Evolutionary conservation across 371 early-diverging fungal genomes (phyloP).

Genomic region (Blakeslea trispora): DNA sequence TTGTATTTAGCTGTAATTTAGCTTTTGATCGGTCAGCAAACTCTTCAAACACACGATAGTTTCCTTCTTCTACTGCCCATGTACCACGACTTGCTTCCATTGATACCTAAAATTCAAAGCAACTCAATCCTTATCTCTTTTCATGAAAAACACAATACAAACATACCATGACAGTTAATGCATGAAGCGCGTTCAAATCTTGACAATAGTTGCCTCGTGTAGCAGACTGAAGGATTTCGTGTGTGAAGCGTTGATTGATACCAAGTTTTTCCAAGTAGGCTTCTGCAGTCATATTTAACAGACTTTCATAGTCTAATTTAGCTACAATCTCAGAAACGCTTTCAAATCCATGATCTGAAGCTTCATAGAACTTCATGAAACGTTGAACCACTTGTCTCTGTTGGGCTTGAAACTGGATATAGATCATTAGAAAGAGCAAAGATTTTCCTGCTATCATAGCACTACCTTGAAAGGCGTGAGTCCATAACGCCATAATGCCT

Average conservation of each 20-base stretch:
- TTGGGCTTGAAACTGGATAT: slow-evolving; percentile 22
- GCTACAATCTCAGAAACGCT: slow-evolving; percentile 20
- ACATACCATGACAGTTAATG: slow-evolving; percentile 58
- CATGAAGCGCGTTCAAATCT: slow-evolving; percentile 62
- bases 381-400: slow-evolving; percentile 18
- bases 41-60: slow-evolving; percentile 67
- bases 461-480: slow-evolving; percentile 52
- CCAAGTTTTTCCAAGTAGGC: slow-evolving; percentile 41
- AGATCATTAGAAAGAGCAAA: neutral
- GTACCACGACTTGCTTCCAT: slow-evolving; percentile 60
- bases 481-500: slow-evolving; percentile 55
- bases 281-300: slow-evolving; percentile 39
- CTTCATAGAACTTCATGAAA: slow-evolving; percentile 22
- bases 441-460: too few relatives aligned
- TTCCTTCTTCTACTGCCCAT: slow-evolving; percentile 62
- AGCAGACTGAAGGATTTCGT: slow-evolving; percentile 60
- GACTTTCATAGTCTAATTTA: slow-evolving; percentile 23
- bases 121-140: neutral
- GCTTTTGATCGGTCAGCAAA: slow-evolving; percentile 57
- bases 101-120: slow-evolving; percentile 32
- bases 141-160: neutral
- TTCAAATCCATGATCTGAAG: slow-evolving; percentile 16
- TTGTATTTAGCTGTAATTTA: slow-evolving; percentile 44
- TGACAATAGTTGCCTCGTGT: slow-evolving; percentile 76
- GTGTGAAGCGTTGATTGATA: slow-evolving; percentile 34